phyloP scores from a whole-genome alignment of 2,329 filamentous ascomycete genomes.

The Zymoseptoria brevis region DNA sequence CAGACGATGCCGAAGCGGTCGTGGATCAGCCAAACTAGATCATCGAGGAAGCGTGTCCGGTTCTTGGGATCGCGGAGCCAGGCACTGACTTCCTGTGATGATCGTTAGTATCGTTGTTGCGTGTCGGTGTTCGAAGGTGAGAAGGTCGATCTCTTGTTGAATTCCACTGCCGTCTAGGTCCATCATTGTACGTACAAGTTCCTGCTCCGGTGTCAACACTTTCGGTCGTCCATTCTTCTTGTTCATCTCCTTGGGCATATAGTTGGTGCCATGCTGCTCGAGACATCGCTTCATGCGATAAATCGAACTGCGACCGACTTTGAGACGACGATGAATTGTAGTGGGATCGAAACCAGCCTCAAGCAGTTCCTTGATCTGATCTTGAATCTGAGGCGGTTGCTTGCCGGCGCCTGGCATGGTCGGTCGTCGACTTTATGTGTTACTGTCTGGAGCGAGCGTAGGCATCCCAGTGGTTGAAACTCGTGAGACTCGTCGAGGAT shows the following conservation, averaged over 20 bases:
- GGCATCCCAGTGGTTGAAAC: not conserved
- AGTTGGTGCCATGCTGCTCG: conserved; percentile 27
- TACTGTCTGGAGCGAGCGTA: not conserved
- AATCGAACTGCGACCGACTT: conserved; percentile 27
- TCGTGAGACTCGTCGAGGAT: not conserved
- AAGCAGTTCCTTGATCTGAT: conserved; percentile 27
- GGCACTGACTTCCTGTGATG: conserved; percentile 23
- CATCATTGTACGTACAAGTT: conserved; percentile 19
- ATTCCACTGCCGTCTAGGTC: not conserved
- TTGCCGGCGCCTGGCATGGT: conserved; percentile 27
- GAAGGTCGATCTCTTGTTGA: not conserved
- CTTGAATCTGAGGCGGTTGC: conserved; percentile 23
- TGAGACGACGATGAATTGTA: conserved; percentile 27
- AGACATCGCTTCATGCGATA: conserved; percentile 31
- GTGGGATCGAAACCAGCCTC: conserved; percentile 29
- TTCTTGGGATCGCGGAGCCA: conserved; percentile 28
- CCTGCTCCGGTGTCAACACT: conserved; percentile 27
- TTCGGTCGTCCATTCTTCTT: conserved; percentile 30
- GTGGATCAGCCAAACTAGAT: conserved; percentile 29
- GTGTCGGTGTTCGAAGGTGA: not conserved
- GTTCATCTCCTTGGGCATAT: conserved; percentile 27
- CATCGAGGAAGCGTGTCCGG: conserved; percentile 26
- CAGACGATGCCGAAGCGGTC: conserved; percentile 29
- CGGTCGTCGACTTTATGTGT: conserved; percentile 1
- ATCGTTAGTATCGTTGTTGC: conserved; percentile 1